These are phyloP conservation scores for Ceratonia siliqua DNA, from an alignment of 306 rosid genomes.

Conservation along the genomic window DNA sequence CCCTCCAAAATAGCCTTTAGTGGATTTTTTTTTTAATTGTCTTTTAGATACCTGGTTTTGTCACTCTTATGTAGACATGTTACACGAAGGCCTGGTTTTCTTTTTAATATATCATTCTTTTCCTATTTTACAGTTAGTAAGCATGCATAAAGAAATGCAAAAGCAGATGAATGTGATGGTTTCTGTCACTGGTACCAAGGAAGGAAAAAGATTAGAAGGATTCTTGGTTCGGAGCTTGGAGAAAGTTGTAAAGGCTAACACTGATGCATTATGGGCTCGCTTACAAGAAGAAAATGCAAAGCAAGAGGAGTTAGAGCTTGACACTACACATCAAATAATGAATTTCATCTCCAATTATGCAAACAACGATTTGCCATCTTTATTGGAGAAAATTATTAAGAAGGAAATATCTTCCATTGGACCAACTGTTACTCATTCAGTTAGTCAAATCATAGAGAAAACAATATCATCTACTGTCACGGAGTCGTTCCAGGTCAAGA, in stretches of 20 bases:
- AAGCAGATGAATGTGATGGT: conserved; percentile 64
- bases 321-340: conserved; percentile 55
- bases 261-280: conserved; percentile 69
- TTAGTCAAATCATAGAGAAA: conserved; percentile 59
- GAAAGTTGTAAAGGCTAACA: conserved; percentile 59
- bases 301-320: conserved; percentile 65
- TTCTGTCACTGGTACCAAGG: conserved; percentile 63
- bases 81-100: conserved; percentile 13
- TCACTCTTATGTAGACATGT: conserved; percentile 3
- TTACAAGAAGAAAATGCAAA: conserved; percentile 68
- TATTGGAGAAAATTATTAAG: conserved; percentile 64
- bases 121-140: conserved; percentile 53
- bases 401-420: conserved; percentile 67
- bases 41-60: conserved; percentile 7
- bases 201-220: conserved; percentile 71
- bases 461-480: conserved; percentile 47
- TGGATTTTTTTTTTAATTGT: not conserved
- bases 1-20: conserved; percentile 14
- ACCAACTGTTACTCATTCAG: conserved; percentile 54
- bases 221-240: conserved; percentile 63
- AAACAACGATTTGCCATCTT: conserved; percentile 58
- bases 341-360: conserved; percentile 57
- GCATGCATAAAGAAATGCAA: conserved; percentile 67
- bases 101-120: conserved; percentile 12
- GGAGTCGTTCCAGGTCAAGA: conserved; percentile 68